Percentiles rank a stretch among this genome's conserved stretches.
Conservation (phyloP, 495 filamentous ascomycete species). For the Trichoderma reesei region DNA sequence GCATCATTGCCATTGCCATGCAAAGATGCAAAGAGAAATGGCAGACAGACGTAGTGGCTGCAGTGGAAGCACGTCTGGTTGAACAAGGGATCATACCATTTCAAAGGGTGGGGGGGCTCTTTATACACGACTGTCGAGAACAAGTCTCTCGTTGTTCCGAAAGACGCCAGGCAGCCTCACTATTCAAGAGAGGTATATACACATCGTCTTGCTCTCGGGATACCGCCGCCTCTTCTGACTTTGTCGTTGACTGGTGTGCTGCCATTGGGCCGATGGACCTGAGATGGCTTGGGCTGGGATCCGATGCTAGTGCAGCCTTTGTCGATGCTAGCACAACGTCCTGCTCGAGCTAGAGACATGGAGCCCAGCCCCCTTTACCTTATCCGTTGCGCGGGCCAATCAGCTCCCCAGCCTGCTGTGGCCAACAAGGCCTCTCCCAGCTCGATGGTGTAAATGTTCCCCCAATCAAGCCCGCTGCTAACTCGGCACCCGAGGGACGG, state of each 20-base stretch:
- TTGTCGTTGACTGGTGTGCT: neutral
- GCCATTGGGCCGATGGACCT: neutral
- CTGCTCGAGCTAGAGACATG: neutral
- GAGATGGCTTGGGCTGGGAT: neutral
- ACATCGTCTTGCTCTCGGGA: too few species aligned
- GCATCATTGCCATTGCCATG: too few species aligned
- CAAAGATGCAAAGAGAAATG: too few species aligned
- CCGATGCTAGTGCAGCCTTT: conserved; percentile 4
- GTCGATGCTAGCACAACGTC: neutral
- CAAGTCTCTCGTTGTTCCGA: too few species aligned
- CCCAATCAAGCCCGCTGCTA: neutral
- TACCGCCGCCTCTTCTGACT: too few species aligned
- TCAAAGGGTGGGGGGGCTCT: too few species aligned
- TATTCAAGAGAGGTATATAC: too few species aligned
- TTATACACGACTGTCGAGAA: too few species aligned
- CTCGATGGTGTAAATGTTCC: neutral
- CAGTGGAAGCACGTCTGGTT: too few species aligned
- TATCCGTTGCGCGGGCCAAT: conserved; percentile 3
- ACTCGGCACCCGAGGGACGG: neutral
- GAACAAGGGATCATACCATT: too few species aligned
- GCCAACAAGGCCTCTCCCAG: neutral
- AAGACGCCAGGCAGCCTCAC: too few species aligned
- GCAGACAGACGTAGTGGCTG: too few species aligned
- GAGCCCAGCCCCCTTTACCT: neutral
- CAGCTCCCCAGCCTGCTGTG: neutral